Conservation (phyloP, 257 asterid genomes). For the Lycium barbarum region DNA sequence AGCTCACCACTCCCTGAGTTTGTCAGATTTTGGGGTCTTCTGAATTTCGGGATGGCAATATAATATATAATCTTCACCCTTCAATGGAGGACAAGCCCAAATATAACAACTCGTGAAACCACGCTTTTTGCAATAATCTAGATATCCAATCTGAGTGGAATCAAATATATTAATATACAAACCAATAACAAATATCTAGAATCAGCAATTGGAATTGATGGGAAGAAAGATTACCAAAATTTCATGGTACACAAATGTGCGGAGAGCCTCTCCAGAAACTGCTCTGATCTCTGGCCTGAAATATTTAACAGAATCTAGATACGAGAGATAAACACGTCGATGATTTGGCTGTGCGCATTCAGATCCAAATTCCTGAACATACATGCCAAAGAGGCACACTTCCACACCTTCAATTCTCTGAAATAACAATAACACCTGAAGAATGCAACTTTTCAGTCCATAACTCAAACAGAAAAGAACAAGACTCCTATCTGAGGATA, state of each 20-base stretch:
- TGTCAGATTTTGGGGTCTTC: constrained; percentile 98
- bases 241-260: constrained; percentile 97
- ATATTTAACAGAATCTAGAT: constrained; percentile 97
- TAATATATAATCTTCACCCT: constrained; percentile 97
- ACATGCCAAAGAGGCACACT: constrained; percentile 99
- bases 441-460: constrained; percentile 40
- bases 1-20: constrained; percentile 95
- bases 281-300: constrained; percentile 95
- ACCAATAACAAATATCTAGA: constrained; percentile 26
- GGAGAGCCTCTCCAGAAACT: constrained; percentile 96
- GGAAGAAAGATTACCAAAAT: constrained; percentile 70
- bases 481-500: constrained; percentile 14
- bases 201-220: constrained; percentile 17
- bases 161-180: constrained; percentile 23
- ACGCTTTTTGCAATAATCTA: constrained; percentile 92
- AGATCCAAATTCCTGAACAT: constrained; percentile 97
- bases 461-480: constrained; percentile 20
- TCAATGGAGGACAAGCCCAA: constrained; percentile 99
- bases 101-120: constrained; percentile 98
- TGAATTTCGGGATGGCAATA: constrained; percentile 99
- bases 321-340: constrained; percentile 98
- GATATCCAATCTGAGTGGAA: constrained; percentile 83
- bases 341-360: constrained; percentile 97
- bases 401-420: constrained; percentile 99
- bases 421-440: constrained; percentile 86